These are phyloP conservation scores for Penicillium cosmopolitanum DNA, from an alignment of 495 filamentous ascomycete species.

Conservation along the genomic window DNA sequence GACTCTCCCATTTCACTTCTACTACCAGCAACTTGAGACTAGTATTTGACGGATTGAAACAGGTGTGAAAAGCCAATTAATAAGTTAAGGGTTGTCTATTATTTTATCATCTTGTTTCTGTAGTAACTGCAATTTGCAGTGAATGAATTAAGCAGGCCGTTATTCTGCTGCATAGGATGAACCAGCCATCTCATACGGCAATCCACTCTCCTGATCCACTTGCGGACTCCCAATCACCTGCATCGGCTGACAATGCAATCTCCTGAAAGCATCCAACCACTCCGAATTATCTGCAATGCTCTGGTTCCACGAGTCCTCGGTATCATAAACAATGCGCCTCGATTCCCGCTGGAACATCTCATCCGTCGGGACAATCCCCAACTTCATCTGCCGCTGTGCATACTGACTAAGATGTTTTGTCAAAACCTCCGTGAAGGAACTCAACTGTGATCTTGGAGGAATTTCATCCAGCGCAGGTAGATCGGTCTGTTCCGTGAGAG, in stretches of 20 bases:
- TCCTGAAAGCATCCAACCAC: conserved; percentile 45
- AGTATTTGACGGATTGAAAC: neutral
- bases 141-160: too few species aligned
- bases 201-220: neutral
- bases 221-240: neutral
- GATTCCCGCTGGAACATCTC: conserved; percentile 58
- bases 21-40: neutral
- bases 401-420: conserved; percentile 48
- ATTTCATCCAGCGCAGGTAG: neutral
- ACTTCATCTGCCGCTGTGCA: conserved; percentile 44
- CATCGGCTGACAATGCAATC: conserved; percentile 13
- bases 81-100: too few species aligned
- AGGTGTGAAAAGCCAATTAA: too few species aligned
- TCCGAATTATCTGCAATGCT: conserved; percentile 60
- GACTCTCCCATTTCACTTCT: neutral
- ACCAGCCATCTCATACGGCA: neutral
- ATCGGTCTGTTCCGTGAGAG: neutral
- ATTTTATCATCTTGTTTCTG: too few species aligned
- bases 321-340: conserved; percentile 60
- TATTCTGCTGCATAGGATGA: neutral
- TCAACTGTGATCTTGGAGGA: conserved; percentile 8
- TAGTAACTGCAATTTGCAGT: too few species aligned
- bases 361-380: conserved; percentile 56
- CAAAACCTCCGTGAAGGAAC: conserved; percentile 24
- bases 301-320: conserved; percentile 66